Conservation (phyloP, 2,329 filamentous ascomycete genomes). For the Colletotrichum eremochloae region DNA sequence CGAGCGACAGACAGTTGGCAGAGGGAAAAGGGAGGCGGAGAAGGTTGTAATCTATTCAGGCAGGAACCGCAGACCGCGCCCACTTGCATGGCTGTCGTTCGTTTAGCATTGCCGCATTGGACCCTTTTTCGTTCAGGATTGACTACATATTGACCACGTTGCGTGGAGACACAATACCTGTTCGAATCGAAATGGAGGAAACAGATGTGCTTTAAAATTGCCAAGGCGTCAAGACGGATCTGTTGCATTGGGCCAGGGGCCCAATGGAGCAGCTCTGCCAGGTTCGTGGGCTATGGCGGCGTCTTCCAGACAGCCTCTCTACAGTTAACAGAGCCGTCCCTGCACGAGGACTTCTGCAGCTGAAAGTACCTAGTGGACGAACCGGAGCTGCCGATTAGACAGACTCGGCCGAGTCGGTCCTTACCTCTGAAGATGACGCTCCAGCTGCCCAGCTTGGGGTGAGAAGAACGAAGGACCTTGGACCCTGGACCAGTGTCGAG, state of each 20-base stretch:
- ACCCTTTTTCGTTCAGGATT: constrained; percentile 8
- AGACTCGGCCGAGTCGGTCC: constrained; percentile 10
- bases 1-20: background rate
- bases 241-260: constrained; percentile 34
- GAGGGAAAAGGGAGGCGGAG: background rate
- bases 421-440: background rate
- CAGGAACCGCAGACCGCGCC: background rate
- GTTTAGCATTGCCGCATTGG: constrained; percentile 23
- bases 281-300: constrained; percentile 21
- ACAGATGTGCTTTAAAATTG: constrained; percentile 10
- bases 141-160: constrained; percentile 25
- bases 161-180: constrained; percentile 13
- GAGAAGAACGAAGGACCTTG: background rate
- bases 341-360: background rate
- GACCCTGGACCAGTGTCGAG: background rate
- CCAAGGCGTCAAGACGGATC: constrained; percentile 28
- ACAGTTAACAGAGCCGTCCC: background rate
- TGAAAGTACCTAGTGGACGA: background rate
- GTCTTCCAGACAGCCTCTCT: constrained; percentile 1
- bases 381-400: too few species aligned
- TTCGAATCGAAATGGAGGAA: background rate
- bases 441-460: background rate
- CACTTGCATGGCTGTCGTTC: background rate
- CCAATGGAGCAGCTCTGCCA: constrained; percentile 30
- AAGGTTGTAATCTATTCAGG: background rate